Evolutionary conservation across 305 asterid genomes (phyloP).

Genomic region (Coffea humblotiana): DNA sequence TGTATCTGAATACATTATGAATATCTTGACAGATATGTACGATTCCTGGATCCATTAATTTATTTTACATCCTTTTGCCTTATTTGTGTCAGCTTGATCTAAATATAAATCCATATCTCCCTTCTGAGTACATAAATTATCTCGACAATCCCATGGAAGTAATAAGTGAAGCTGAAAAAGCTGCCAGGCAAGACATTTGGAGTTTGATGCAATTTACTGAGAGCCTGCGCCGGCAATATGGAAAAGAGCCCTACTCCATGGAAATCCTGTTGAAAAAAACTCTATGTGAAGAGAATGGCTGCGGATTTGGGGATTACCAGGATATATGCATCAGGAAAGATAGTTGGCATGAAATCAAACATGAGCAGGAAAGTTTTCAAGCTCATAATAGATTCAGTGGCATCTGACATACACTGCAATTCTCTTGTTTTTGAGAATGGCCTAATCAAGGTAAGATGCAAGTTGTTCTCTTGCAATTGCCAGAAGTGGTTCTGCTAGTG

Average conservation of each 20-base stretch:
- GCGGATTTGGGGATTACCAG: slow-evolving; percentile 85
- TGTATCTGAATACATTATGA: background rate
- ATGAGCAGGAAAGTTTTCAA: slow-evolving; percentile 81
- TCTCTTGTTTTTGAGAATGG: slow-evolving; percentile 78
- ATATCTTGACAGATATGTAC: background rate
- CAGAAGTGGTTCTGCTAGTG: background rate
- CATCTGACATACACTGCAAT: slow-evolving; percentile 65
- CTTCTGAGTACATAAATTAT: slow-evolving; percentile 89
- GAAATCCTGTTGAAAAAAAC: slow-evolving; percentile 90
- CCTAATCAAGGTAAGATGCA: slow-evolving; percentile 60
- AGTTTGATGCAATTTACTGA: slow-evolving; percentile 81
- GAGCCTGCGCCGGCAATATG: slow-evolving; percentile 78
- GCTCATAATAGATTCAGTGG: slow-evolving; percentile 75
- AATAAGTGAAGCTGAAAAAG: slow-evolving; percentile 74
- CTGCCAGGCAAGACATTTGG: slow-evolving; percentile 85
- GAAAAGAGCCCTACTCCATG: slow-evolving; percentile 96
- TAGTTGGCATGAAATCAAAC: slow-evolving; percentile 79
- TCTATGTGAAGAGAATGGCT: slow-evolving; percentile 92
- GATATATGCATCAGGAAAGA: slow-evolving; percentile 73
- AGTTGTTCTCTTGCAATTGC: slow-evolving; percentile 7
- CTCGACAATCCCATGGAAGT: slow-evolving; percentile 90
- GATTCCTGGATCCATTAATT: background rate
- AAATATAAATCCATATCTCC: slow-evolving; percentile 82
- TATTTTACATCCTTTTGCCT: slow-evolving; percentile 1
- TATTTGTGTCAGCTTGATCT: slow-evolving; percentile 63